These are phyloP conservation scores for Monosporascus sp. DNA, from an alignment of 2,329 filamentous ascomycete genomes.

Conservation along the genomic window DNA sequence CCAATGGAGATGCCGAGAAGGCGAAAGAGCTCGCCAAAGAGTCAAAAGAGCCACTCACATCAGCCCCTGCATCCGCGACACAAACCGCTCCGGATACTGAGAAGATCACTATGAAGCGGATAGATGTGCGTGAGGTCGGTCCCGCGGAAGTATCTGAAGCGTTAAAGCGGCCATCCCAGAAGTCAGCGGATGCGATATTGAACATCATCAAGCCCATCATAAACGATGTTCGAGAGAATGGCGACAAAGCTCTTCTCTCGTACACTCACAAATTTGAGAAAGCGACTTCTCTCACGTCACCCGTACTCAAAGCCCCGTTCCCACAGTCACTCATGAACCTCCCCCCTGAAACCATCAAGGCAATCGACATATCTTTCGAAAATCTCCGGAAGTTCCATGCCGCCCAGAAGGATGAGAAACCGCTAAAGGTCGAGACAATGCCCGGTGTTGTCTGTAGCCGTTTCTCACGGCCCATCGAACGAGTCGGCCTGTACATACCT, in stretches of 20 bases:
- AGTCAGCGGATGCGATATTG: constrained; percentile 90
- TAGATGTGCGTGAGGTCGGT: constrained; percentile 62
- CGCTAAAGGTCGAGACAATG: constrained; percentile 91
- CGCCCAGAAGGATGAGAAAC: constrained; percentile 79
- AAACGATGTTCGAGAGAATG: constrained; percentile 74
- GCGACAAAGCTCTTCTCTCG: constrained; percentile 81
- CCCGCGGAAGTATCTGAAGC: constrained; percentile 64
- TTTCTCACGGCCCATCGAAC: constrained; percentile 86
- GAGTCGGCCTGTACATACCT: constrained; percentile 93
- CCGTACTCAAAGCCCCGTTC: constrained; percentile 87
- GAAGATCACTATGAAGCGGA: constrained; percentile 78
- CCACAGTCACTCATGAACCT: constrained; percentile 80
- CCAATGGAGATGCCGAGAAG: constrained; percentile 27
- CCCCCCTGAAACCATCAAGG: constrained; percentile 74
- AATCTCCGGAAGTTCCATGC: constrained; percentile 94
- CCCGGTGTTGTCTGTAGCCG: constrained; percentile 92
- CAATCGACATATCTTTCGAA: constrained; percentile 90
- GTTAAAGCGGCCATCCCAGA: constrained; percentile 85
- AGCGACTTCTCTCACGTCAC: constrained; percentile 82
- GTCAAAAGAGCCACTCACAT: constrained; percentile 25
- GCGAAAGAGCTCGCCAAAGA: constrained; percentile 31
- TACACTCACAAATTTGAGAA: constrained; percentile 99
- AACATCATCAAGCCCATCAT: constrained; percentile 89
- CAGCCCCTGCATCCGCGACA: constrained; percentile 35
- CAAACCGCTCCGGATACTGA: constrained; percentile 32